A percentile compares a stretch with the other conserved stretches of the same genome.
These are phyloP conservation scores for Hypoxylon rubiginosum DNA, from an alignment of 2,329 filamentous ascomycete genomes.

Conservation along the genomic window DNA sequence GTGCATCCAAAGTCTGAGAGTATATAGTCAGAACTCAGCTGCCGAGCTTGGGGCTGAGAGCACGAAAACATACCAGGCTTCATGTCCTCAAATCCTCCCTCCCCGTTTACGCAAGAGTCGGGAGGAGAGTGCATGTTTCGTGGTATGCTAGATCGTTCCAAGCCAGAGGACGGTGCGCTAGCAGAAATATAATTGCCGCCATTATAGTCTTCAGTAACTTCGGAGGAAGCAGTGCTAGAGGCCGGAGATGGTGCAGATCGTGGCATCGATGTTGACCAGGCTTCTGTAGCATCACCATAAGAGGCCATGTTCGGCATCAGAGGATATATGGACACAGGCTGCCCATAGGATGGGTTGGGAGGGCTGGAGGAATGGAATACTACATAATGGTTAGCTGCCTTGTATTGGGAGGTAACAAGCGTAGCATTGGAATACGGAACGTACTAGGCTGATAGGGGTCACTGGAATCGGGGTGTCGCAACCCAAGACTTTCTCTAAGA, in stretches of 20 bases:
- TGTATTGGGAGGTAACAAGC: not conserved
- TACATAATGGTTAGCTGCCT: slow-evolving; percentile 17
- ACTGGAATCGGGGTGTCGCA: slow-evolving; percentile 51
- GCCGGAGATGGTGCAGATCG: slow-evolving; percentile 63
- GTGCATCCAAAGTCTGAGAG: slow-evolving; percentile 52
- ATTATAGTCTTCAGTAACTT: slow-evolving; percentile 62
- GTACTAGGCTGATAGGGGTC: slow-evolving; percentile 49
- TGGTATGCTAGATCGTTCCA: slow-evolving; percentile 52
- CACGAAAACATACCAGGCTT: slow-evolving; percentile 50
- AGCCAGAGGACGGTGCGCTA: slow-evolving; percentile 61
- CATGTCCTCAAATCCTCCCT: slow-evolving; percentile 54
- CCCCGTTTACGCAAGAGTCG: slow-evolving; percentile 49
- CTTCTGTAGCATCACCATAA: slow-evolving; percentile 60
- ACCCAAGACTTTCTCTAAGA: slow-evolving; percentile 61
- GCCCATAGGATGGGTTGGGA: slow-evolving; percentile 60
- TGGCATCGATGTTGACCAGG: slow-evolving; percentile 61
- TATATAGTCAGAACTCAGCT: slow-evolving; percentile 47
- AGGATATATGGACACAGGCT: slow-evolving; percentile 59
- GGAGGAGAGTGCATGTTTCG: slow-evolving; percentile 51
- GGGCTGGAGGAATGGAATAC: slow-evolving; percentile 56
- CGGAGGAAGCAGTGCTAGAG: slow-evolving; percentile 66
- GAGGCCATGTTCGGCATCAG: slow-evolving; percentile 59
- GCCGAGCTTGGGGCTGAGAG: slow-evolving; percentile 29
- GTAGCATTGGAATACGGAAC: slow-evolving; percentile 1
- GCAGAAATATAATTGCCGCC: slow-evolving; percentile 63